These are phyloP conservation scores for Hydnomerulius pinastri DNA, from an alignment of 768 basidiomycete genomes.

Conservation along the genomic window DNA sequence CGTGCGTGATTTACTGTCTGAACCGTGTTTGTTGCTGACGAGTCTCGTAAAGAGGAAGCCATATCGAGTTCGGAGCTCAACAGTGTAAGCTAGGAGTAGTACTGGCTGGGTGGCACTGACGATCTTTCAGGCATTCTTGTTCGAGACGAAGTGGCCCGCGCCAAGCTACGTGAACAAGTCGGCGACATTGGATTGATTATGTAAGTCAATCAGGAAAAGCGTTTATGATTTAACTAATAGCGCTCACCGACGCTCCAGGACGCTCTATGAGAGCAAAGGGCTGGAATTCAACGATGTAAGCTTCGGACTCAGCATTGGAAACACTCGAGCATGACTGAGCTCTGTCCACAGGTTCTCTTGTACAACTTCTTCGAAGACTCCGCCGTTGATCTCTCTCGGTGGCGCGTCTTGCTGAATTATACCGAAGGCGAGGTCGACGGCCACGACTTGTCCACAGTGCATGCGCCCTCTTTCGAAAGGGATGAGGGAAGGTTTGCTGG, in stretches of 20 bases:
- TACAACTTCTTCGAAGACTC: constrained; percentile 80
- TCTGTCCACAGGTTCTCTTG: constrained; percentile 54
- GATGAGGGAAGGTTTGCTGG: constrained; percentile 51
- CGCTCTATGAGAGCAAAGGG: constrained; percentile 35
- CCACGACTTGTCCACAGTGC: constrained; percentile 10
- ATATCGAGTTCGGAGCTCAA: constrained; percentile 60
- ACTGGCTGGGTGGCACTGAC: not conserved
- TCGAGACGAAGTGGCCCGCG: constrained; percentile 54
- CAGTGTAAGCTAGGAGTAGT: constrained; percentile 56
- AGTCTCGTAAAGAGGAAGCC: constrained; percentile 38
- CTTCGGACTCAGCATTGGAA: not conserved
- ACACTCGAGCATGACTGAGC: not conserved
- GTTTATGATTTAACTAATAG: not conserved
- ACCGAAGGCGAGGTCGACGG: constrained; percentile 25
- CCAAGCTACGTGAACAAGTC: constrained; percentile 49
- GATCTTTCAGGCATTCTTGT: constrained; percentile 61
- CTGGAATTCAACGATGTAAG: constrained; percentile 27
- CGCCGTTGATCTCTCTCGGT: constrained; percentile 46
- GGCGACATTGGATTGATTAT: constrained; percentile 62
- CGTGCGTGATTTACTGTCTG: constrained; percentile 33
- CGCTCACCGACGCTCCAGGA: constrained; percentile 20
- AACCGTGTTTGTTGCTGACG: constrained; percentile 8
- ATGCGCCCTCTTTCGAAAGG: constrained; percentile 46
- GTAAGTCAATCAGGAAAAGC: constrained; percentile 35
- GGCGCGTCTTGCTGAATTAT: constrained; percentile 58